These are phyloP conservation scores for Aspergillus arachidicola DNA, from an alignment of 2,329 filamentous ascomycete genomes.

Conservation along the genomic window DNA sequence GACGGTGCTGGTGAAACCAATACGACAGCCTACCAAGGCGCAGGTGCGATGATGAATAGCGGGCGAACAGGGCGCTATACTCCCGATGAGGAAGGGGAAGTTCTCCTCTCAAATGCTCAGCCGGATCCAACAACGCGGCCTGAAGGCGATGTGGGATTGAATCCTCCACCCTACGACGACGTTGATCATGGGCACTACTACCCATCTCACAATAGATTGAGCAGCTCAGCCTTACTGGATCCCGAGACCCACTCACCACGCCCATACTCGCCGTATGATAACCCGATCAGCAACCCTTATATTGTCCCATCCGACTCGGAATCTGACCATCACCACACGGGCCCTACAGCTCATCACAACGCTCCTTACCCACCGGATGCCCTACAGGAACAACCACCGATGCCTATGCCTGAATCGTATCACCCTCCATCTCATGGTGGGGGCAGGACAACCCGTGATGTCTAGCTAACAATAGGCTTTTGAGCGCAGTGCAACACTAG, in stretches of 20 bases:
- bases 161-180: slow-evolving; percentile 23
- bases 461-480: background rate
- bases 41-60: slow-evolving; percentile 26
- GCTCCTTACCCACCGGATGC: slow-evolving; percentile 24
- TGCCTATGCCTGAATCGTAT: slow-evolving; percentile 35
- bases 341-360: slow-evolving; percentile 11
- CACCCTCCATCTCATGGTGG: slow-evolving; percentile 27
- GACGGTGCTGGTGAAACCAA: slow-evolving; percentile 22
- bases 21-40: slow-evolving; percentile 32
- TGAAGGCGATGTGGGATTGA: slow-evolving; percentile 13
- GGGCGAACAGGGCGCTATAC: slow-evolving; percentile 29
- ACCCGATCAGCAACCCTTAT: slow-evolving; percentile 20
- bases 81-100: slow-evolving; percentile 40
- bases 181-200: slow-evolving; percentile 17
- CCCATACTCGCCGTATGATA: slow-evolving; percentile 23
- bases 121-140: slow-evolving; percentile 33
- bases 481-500: background rate
- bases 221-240: slow-evolving; percentile 17
- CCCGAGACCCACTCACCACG: slow-evolving; percentile 15
- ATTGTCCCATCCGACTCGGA: slow-evolving; percentile 20
- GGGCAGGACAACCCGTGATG: background rate
- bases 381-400: slow-evolving; percentile 33
- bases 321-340: slow-evolving; percentile 21
- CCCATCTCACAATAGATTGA: slow-evolving; percentile 11
- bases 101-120: slow-evolving; percentile 44